These are phyloP conservation scores for Meredithiella fracta DNA, from an alignment of 2,329 filamentous ascomycete genomes.

Conservation along the genomic window DNA sequence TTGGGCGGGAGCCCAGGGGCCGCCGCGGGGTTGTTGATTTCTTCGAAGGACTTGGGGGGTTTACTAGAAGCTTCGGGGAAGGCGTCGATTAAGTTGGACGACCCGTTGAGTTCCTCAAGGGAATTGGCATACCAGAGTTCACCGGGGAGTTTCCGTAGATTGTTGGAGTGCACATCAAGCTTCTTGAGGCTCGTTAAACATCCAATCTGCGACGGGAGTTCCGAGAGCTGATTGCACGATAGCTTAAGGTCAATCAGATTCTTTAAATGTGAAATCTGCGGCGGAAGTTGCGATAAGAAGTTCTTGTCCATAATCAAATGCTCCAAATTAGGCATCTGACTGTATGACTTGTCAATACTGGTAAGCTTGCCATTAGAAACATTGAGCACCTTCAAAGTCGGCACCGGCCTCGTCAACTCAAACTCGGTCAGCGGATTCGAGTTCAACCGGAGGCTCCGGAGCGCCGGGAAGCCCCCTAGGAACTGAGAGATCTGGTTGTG, in stretches of 20 bases:
- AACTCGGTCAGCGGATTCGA: slow-evolving; percentile 94
- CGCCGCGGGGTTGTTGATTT: slow-evolving; percentile 19
- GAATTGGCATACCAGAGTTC: slow-evolving; percentile 94
- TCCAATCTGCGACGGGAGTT: slow-evolving; percentile 74
- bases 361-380: slow-evolving; percentile 82
- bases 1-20: slow-evolving; percentile 20
- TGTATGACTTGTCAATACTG: slow-evolving; percentile 76
- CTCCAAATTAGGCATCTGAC: slow-evolving; percentile 71
- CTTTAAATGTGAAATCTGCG: slow-evolving; percentile 66
- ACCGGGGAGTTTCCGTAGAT: slow-evolving; percentile 70
- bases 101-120: slow-evolving; percentile 82
- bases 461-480: slow-evolving; percentile 68
- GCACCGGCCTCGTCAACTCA: slow-evolving; percentile 58
- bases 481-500: slow-evolving; percentile 90
- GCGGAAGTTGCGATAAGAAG: slow-evolving; percentile 79
- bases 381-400: slow-evolving; percentile 72
- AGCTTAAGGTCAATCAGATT: slow-evolving; percentile 86
- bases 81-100: slow-evolving; percentile 77
- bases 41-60: slow-evolving; percentile 42
- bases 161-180: slow-evolving; percentile 84
- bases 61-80: slow-evolving; percentile 78
- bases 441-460: slow-evolving; percentile 75
- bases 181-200: slow-evolving; percentile 70
- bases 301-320: slow-evolving; percentile 86
- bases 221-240: slow-evolving; percentile 73